phyloP scores from a whole-genome alignment of 768 basidiomycete species.

The Mycena filopes region DNA sequence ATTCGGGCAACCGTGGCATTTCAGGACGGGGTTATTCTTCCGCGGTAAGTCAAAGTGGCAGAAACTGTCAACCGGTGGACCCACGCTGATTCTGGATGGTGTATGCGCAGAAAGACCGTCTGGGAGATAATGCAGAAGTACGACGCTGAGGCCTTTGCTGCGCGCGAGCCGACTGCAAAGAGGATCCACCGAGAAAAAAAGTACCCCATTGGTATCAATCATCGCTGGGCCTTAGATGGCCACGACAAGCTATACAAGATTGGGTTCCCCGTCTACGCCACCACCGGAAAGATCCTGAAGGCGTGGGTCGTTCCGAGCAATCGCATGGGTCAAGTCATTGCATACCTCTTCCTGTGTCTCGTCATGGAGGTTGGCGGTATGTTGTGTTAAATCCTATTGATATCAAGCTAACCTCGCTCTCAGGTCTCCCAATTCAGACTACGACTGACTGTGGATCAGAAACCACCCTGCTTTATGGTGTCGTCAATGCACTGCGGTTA shows the following conservation, averaged over 20 bases:
- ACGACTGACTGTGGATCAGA: constrained; percentile 51
- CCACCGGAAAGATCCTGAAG: constrained; percentile 45
- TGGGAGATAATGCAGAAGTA: constrained; percentile 42
- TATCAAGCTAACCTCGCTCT: background rate
- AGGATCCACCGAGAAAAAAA: constrained; percentile 39
- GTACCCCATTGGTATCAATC: constrained; percentile 45
- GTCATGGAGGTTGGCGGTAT: constrained; percentile 41
- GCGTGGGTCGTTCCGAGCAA: constrained; percentile 53
- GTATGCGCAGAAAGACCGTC: constrained; percentile 36
- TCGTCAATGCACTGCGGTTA: constrained; percentile 44
- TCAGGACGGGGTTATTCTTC: constrained; percentile 23
- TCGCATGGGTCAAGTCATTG: constrained; percentile 39
- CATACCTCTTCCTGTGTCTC: constrained; percentile 44
- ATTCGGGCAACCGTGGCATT: constrained; percentile 30
- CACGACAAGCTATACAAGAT: constrained; percentile 53
- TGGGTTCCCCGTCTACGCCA: constrained; percentile 51
- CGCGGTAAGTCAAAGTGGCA: background rate
- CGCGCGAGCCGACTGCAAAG: constrained; percentile 43
- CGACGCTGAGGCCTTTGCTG: constrained; percentile 41
- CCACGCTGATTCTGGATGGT: background rate
- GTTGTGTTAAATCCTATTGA: background rate
- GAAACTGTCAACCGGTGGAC: background rate
- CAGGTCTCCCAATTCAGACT: constrained; percentile 48
- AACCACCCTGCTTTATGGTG: constrained; percentile 44
- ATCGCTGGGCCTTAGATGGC: constrained; percentile 50